Evolutionary conservation across 805 yeast species (phyloP), one percentile per base, ranked within the genome.

Genomic region (Nematodospora valgi): DNA sequence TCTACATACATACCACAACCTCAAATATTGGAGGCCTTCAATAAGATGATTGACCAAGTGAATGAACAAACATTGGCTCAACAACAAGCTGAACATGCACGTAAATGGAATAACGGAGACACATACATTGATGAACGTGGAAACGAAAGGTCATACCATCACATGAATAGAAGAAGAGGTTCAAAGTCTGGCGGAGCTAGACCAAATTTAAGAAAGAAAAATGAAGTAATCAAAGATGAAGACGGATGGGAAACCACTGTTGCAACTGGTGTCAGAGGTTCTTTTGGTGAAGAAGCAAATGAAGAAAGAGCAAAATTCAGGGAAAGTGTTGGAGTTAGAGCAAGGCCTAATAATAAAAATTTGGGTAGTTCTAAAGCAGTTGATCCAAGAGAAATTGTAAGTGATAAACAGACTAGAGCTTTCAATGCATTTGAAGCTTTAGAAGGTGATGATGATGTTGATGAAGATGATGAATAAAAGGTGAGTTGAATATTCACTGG

Each of bases 341-440:
- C 74, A 39, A 80, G 74, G 54, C 85, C 91, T 40, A 81, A 78
- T 62, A 80, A 78, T 58, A 82, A 82, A 56, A 81, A 81, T 57
- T 78, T 83, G 56, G 77, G 86, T 6, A 77, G 86, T 12, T 76
- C 84, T 27, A 82, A 79, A 59, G 82, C 87, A 16, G 82, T 76
- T 32, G 88, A 82, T 51, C 68, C 84, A 14, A 76, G 82, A 56
- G 91, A 84, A 56, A 71, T 79, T 40, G 68, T 76, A 48, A 78
- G 86, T 25, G 86, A 80, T 44, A 76, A 80, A 44, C 82, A 76
- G 43, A 76, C 77, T 42, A 69, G 70, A 28, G 70, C 76, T 14
- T 85, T 84, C 71, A 85, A 85, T 59, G 91, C 93, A 4, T 85
- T 85, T 57, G 88, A 81, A 48, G 91, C 91, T 17, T 74, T 85